phyloP scores from a whole-genome alignment of 371 early-diverging fungal species.

The Mucor indicus region DNA sequence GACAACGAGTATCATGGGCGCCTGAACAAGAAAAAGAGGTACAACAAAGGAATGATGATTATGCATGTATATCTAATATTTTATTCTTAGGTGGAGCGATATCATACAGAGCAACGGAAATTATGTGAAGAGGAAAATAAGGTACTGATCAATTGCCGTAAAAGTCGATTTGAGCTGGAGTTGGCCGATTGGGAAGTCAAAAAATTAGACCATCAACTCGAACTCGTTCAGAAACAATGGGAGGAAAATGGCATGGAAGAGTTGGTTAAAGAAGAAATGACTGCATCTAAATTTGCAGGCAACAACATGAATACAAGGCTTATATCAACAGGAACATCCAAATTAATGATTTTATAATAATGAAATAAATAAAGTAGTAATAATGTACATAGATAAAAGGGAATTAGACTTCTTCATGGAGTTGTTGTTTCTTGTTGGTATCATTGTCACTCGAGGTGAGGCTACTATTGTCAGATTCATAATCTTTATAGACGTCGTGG shows the following conservation, averaged over 20 bases:
- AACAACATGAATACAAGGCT: neutral
- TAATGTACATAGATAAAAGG: no score
- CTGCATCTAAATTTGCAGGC: neutral
- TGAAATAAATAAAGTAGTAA: no score
- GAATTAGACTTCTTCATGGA: no score
- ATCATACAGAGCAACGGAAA: conserved; percentile 30
- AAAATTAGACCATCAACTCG: conserved; percentile 52
- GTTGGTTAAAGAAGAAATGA: conserved; percentile 20
- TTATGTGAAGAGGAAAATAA: conserved; percentile 43
- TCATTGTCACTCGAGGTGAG: neutral
- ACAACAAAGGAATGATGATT: neutral
- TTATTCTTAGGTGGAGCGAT: conserved; percentile 30
- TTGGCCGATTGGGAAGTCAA: conserved; percentile 56
- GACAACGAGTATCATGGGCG: conserved; percentile 35
- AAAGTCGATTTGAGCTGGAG: conserved; percentile 47
- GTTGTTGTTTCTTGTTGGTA: neutral
- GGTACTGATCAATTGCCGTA: conserved; percentile 34
- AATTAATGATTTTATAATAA: neutral
- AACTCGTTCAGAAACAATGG: conserved; percentile 49
- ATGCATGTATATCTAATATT: neutral
- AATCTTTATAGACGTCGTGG: conserved; percentile 9
- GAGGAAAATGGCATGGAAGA: conserved; percentile 48
- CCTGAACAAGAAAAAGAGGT: conserved; percentile 51
- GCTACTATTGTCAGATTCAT: neutral
- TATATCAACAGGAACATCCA: neutral